Evolutionary conservation across 1,284 basidiomycete genomes (phyloP).

Genomic region (Gyrodon tennesseensis): DNA sequence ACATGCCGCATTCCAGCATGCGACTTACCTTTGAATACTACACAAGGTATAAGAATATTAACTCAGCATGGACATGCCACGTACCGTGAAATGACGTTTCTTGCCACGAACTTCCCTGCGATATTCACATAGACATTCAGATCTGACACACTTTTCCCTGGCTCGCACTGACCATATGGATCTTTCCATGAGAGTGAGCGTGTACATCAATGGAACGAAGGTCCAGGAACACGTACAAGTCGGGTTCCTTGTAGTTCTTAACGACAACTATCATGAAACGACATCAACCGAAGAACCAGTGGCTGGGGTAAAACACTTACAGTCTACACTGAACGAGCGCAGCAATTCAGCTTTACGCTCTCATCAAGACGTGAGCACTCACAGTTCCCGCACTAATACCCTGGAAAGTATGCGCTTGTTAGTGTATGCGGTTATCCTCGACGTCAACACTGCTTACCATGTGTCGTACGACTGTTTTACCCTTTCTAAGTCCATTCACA

Average conservation of each 20-base stretch:
- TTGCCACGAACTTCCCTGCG: conserved; percentile 81
- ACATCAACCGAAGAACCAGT: conserved; percentile 16
- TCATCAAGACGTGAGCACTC: conserved; percentile 39
- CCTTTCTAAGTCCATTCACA: conserved; percentile 19
- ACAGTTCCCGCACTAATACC: conserved; percentile 77
- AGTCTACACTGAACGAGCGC: conserved; percentile 58
- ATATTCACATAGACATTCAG: conserved; percentile 32
- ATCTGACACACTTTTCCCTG: conserved; percentile 31
- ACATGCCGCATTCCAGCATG: conserved; percentile 8
- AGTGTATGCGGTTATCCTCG: not conserved
- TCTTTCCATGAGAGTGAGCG: conserved; percentile 44
- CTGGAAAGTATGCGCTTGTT: conserved; percentile 42
- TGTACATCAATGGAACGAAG: conserved; percentile 13
- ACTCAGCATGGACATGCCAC: conserved; percentile 32
- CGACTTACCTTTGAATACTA: conserved; percentile 77
- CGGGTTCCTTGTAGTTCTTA: conserved; percentile 62
- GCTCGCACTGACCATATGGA: conserved; percentile 66
- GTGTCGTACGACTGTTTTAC: conserved; percentile 56
- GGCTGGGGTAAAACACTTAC: conserved; percentile 45
- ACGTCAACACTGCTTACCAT: conserved; percentile 45
- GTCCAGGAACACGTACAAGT: conserved; percentile 58
- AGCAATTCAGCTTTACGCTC: conserved; percentile 12
- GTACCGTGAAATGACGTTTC: conserved; percentile 78
- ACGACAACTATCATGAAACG: conserved; percentile 57
- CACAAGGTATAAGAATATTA: conserved; percentile 19